Evolutionary conservation across 305 asterid genomes (phyloP), one percentile per base, ranked within the genome.

Genomic region (Solanum chacoense): DNA sequence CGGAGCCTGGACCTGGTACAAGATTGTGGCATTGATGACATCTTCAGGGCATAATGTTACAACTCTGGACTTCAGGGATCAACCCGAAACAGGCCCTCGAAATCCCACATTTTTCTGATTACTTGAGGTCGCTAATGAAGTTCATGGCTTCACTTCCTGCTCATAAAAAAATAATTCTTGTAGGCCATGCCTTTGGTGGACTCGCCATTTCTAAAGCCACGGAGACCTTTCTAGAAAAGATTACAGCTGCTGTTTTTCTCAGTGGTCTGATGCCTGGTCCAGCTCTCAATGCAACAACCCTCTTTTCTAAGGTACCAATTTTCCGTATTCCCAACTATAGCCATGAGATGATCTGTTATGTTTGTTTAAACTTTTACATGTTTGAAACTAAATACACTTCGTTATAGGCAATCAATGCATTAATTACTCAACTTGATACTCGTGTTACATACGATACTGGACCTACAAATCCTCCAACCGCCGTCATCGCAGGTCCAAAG

Each of bases 1-100:
- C 11, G 93, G 91, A 88, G 90, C 93, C 7, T 91, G 93, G 91
- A 89, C 63, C 32, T 90, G 91, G 93, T 91, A 81, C 89, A 91
- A 88, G 88, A 32, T 91, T 16, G 50, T 84, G 34, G 50, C 90
- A 7, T 77, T 71, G 4, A 55, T 88, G 7, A 78, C 9, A 31
- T 9, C 89, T 2, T 79, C 89, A 26, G 91, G 90, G 12, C 90
- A 88, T 38, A 85, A 38, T 26, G 92, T 89, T 13, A 89, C 90
- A 40, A 4, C 50, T 40, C 50, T 89, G 6, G 93, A 91, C 78
- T 38, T 91, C 0, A 4, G 92, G 92, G 16, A 87, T 89, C 85
- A 84, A 91, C 28, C 83, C 88, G 1, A 69, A 34, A n/a, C 76
- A 63, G 4, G 55, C 87, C 3, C 32, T 37, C 0, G 83, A 91